A percentile compares a stretch with the other conserved stretches of the same genome.
Conservation (phyloP, 768 basidiomycete species). For the Termitomyces sp. region DNA sequence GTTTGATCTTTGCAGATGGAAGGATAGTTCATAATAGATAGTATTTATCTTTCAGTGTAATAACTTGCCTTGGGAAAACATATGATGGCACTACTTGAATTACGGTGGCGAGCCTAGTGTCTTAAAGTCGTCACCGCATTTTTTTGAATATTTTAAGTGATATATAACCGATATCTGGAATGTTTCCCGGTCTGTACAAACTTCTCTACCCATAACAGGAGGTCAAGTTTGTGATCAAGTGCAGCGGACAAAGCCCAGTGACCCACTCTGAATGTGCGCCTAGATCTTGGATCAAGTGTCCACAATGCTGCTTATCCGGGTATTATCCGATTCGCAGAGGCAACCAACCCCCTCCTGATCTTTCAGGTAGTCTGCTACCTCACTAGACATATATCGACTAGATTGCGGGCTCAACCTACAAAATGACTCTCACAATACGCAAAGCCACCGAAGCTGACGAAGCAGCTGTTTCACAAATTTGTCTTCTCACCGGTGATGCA, state of each 20-base stretch:
- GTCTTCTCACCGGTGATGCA: conserved; percentile 70
- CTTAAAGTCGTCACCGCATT: too few relatives aligned
- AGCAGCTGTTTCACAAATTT: conserved; percentile 62
- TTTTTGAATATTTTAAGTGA: background rate
- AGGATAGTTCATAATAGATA: background rate
- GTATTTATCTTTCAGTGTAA: conserved; percentile 1
- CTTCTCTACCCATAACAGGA: background rate
- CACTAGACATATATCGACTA: too few relatives aligned
- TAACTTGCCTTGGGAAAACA: background rate
- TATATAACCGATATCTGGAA: background rate
- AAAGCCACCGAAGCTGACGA: conserved; percentile 52
- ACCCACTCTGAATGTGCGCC: background rate
- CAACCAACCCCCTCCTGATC: too few relatives aligned
- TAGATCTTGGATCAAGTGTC: background rate
- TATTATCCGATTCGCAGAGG: background rate
- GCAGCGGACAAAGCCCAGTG: background rate
- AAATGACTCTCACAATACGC: conserved; percentile 51
- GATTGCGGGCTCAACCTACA: background rate
- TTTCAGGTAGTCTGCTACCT: background rate
- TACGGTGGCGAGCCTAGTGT: too few relatives aligned
- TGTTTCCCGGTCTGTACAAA: background rate
- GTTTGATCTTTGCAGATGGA: background rate
- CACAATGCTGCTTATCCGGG: background rate
- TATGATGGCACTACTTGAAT: too few relatives aligned
- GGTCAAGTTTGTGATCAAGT: background rate